These are phyloP conservation scores for Tetrahymena malaccensis DNA, from an alignment of 73 alveolate genomes.

Conservation along the genomic window DNA sequence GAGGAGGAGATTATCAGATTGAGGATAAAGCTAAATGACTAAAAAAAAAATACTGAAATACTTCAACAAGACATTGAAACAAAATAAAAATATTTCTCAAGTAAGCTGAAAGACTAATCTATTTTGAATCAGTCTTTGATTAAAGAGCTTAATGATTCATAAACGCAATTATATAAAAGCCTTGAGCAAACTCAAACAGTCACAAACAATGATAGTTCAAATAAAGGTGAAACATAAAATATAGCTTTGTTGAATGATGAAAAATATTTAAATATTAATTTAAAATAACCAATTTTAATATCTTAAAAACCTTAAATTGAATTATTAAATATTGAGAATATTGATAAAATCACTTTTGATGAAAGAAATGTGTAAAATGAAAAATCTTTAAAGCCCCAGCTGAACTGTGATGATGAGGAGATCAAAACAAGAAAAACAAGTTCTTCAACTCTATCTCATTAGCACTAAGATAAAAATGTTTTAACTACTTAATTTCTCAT, in stretches of 20 bases:
- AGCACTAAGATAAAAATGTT: neutral
- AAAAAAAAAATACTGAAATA: neutral
- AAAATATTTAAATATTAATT: neutral
- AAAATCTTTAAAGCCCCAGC: neutral
- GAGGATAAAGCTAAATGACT: neutral
- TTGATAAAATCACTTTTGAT: neutral
- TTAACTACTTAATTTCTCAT: neutral
- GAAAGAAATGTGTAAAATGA: neutral
- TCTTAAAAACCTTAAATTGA: neutral
- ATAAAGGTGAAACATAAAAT: neutral
- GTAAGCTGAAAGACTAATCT: neutral
- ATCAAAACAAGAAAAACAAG: neutral
- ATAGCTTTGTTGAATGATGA: neutral
- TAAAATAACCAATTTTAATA: neutral
- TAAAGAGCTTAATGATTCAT: neutral
- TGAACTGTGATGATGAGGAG: neutral
- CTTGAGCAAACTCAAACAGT: neutral
- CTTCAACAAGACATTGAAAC: neutral
- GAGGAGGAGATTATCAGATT: neutral
- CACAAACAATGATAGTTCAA: neutral
- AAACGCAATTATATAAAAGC: neutral
- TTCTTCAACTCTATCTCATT: neutral
- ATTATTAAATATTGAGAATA: too few relatives aligned
- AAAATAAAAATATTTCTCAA: neutral
- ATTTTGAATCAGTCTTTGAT: neutral